phyloP scores from a whole-genome alignment of 306 rosid genomes.

The Coriaria nepalensis region DNA sequence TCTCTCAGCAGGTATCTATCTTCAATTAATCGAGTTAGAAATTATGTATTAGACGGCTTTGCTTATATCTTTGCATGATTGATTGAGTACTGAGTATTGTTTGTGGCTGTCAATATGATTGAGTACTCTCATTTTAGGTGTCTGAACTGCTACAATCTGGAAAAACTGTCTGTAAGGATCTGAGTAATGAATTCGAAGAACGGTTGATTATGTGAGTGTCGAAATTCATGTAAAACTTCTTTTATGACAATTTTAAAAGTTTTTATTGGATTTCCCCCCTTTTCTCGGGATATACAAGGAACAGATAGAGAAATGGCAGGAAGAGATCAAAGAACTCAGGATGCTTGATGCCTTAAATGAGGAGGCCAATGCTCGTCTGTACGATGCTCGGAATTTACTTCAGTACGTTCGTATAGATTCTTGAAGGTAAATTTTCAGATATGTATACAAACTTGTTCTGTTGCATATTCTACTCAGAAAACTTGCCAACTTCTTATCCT shows the following conservation, averaged over 20 bases:
- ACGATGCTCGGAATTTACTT: slow-evolving; percentile 54
- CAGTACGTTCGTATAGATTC: slow-evolving; percentile 35
- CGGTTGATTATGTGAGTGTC: slow-evolving; percentile 48
- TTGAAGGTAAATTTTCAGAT: slow-evolving; percentile 18
- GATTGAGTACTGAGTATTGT: neutral
- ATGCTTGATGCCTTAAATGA: slow-evolving; percentile 60
- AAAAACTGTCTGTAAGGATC: slow-evolving; percentile 49
- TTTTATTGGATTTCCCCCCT: neutral
- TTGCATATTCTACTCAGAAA: too few species aligned
- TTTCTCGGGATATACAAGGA: slow-evolving; percentile 57
- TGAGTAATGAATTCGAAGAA: slow-evolving; percentile 63
- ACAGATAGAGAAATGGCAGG: slow-evolving; percentile 71
- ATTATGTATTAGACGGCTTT: neutral
- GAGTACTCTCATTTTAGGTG: slow-evolving; percentile 29
- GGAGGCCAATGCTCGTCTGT: slow-evolving; percentile 50
- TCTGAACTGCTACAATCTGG: slow-evolving; percentile 73
- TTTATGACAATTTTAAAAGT: neutral
- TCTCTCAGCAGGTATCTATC: slow-evolving; percentile 56
- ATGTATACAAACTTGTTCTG: too few species aligned
- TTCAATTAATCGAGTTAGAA: neutral
- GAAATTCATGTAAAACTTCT: neutral
- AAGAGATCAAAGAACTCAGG: slow-evolving; percentile 55
- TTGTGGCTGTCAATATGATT: neutral
- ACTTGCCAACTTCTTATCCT: too few species aligned
- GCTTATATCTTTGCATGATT: neutral